These are phyloP conservation scores for Fusarium temperatum DNA, from an alignment of 2,329 filamentous ascomycete genomes.

Conservation along the genomic window DNA sequence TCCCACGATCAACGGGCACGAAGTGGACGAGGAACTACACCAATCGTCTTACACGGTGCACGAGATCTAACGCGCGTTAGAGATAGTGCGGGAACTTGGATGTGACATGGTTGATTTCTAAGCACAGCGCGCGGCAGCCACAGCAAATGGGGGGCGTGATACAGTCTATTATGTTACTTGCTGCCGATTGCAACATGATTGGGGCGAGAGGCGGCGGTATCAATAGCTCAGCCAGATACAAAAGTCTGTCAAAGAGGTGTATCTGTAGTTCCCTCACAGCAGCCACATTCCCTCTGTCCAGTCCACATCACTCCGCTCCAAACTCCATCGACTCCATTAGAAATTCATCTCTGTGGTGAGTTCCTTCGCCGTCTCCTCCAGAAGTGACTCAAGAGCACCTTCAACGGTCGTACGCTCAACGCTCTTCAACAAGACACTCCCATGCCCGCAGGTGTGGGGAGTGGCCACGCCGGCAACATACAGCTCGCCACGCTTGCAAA, in stretches of 20 bases:
- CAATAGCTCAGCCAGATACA: not conserved
- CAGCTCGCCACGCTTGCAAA: not conserved
- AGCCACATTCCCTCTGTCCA: not conserved
- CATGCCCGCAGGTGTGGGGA: not conserved
- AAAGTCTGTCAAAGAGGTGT: not conserved
- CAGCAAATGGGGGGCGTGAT: not conserved
- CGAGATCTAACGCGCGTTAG: slow-evolving; percentile 4
- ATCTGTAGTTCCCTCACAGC: not conserved
- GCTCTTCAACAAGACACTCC: not conserved
- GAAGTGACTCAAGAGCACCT: not conserved
- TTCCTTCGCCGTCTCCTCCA: not conserved
- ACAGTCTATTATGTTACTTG: not conserved
- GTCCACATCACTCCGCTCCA: not conserved
- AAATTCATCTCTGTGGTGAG: not conserved
- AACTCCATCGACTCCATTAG: not conserved
- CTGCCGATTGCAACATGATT: not conserved
- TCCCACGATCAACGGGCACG: not conserved
- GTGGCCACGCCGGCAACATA: not conserved
- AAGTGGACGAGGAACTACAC: not conserved
- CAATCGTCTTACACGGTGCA: not conserved
- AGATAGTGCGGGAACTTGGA: not conserved
- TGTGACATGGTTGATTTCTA: not conserved
- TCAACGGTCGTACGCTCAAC: not conserved
- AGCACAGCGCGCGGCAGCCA: not conserved
- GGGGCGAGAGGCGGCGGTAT: not conserved